These are phyloP conservation scores for Coemansia sp. DNA, from an alignment of 192 early-diverging fungal species.

Conservation along the genomic window DNA sequence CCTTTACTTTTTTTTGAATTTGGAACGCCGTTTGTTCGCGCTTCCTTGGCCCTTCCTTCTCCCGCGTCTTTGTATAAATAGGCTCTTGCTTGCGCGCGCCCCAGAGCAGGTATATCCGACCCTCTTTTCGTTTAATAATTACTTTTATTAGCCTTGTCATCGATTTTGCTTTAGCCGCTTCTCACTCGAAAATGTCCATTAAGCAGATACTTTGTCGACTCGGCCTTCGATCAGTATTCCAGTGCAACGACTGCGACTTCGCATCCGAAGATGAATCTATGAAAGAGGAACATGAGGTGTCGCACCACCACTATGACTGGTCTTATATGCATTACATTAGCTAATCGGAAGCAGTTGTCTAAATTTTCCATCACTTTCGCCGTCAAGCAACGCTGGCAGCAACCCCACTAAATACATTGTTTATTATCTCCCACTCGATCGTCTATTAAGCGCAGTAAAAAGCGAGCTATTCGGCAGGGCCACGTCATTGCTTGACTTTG, in stretches of 20 bases:
- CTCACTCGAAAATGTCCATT: conserved; percentile 18
- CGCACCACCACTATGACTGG: conserved; percentile 47
- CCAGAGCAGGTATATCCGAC: not conserved
- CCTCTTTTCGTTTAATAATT: not conserved
- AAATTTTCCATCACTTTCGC: not conserved
- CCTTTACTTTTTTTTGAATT: conserved; percentile 2
- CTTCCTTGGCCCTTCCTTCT: not conserved
- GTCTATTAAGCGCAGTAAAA: too few relatives aligned
- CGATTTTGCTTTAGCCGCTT: not conserved
- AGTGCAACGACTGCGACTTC: conserved; percentile 51
- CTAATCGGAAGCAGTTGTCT: conserved; percentile 9
- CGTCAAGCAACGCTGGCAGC: not conserved
- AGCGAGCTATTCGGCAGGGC: not conserved
- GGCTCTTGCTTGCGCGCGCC: not conserved
- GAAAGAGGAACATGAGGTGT: conserved; percentile 33
- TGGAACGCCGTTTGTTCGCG: conserved; percentile 1
- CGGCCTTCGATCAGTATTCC: conserved; percentile 40
- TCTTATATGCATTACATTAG: conserved; percentile 54
- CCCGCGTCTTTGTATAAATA: conserved; percentile 1
- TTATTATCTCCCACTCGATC: conserved; percentile 1
- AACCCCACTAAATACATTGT: conserved; percentile 4
- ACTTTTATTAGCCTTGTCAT: not conserved
- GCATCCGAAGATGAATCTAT: conserved; percentile 28
- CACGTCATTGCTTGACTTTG: not conserved
- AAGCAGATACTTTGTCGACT: conserved; percentile 22